phyloP scores from a whole-genome alignment of 1,284 basidiomycete genomes.

The Malassezia caprae region DNA sequence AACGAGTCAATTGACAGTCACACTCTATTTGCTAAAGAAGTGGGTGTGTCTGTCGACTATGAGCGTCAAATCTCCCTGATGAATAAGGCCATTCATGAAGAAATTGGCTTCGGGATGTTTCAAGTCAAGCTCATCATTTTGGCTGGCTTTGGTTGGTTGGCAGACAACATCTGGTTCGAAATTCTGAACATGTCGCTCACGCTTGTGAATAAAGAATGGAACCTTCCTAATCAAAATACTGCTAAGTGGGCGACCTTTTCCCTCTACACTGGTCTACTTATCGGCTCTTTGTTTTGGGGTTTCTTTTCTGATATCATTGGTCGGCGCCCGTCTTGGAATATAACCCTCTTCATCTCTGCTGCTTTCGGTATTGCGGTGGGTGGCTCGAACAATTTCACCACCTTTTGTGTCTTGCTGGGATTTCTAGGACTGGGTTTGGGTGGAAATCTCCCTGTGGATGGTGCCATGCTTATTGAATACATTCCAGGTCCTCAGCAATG shows the following conservation, averaged over 20 bases:
- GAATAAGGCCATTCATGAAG: slow-evolving; percentile 34
- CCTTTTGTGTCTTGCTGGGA: slow-evolving; percentile 54
- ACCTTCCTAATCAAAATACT: not conserved
- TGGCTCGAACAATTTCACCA: slow-evolving; percentile 54
- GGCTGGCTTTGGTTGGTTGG: slow-evolving; percentile 56
- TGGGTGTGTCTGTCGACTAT: slow-evolving; percentile 30
- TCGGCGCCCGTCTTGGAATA: slow-evolving; percentile 56
- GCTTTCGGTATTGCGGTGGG: slow-evolving; percentile 58
- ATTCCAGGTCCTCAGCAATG: slow-evolving; percentile 50
- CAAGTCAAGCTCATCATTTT: slow-evolving; percentile 57
- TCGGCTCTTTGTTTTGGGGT: slow-evolving; percentile 57
- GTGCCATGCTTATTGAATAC: slow-evolving; percentile 40
- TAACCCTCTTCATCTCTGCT: slow-evolving; percentile 56
- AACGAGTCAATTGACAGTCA: slow-evolving; percentile 12
- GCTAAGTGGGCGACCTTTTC: slow-evolving; percentile 50
- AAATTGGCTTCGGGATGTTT: slow-evolving; percentile 57
- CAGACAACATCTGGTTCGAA: slow-evolving; percentile 48
- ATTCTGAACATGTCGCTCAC: slow-evolving; percentile 36
- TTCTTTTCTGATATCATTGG: slow-evolving; percentile 49
- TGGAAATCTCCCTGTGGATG: slow-evolving; percentile 51
- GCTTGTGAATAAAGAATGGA: slow-evolving; percentile 34
- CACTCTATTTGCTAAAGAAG: slow-evolving; percentile 26
- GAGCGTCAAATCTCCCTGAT: slow-evolving; percentile 36
- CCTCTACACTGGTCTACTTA: slow-evolving; percentile 56
- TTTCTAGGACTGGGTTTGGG: slow-evolving; percentile 56